A percentile compares a stretch with the other conserved stretches of the same genome.
phyloP scores from a whole-genome alignment of 306 rosid genomes.

The Acacia confusa region DNA sequence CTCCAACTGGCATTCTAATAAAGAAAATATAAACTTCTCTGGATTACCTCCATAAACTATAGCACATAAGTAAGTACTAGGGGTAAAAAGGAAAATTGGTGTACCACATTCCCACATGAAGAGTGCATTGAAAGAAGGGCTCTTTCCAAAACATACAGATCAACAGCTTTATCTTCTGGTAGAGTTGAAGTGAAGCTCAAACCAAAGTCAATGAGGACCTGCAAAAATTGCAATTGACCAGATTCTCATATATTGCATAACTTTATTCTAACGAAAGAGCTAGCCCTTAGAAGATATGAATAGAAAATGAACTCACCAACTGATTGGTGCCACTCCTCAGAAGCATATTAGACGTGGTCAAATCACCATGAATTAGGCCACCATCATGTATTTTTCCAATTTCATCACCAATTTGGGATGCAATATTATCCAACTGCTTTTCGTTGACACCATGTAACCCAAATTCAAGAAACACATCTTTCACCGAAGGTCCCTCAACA shows the following conservation, averaged over 20 bases:
- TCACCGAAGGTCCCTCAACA: conserved; percentile 73
- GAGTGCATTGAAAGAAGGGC: conserved; percentile 93
- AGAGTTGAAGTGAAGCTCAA: conserved; percentile 87
- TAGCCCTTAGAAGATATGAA: conserved; percentile 9
- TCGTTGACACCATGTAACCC: conserved; percentile 47
- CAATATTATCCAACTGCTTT: conserved; percentile 53
- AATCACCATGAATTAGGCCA: conserved; percentile 82
- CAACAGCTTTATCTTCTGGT: conserved; percentile 92
- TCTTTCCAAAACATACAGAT: conserved; percentile 88
- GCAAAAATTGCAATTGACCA: conserved; percentile 25
- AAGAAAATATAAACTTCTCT: neutral
- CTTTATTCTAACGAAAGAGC: neutral
- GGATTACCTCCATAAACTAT: neutral
- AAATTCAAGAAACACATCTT: conserved; percentile 71
- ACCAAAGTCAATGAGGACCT: conserved; percentile 91
- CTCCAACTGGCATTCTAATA: conserved; percentile 12
- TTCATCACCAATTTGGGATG: conserved; percentile 78
- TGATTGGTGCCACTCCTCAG: conserved; percentile 55
- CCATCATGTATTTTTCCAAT: conserved; percentile 85
- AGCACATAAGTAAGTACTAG: neutral
- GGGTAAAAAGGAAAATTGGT: conserved; percentile 25
- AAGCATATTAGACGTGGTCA: conserved; percentile 90
- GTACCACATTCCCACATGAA: conserved; percentile 87
- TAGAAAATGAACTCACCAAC: conserved; percentile 52
- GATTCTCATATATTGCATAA: conserved; percentile 16